Evolutionary conservation across 768 basidiomycete species (phyloP), one percentile per base, ranked within the genome.

Genomic region (Phylloporus scabripes): DNA sequence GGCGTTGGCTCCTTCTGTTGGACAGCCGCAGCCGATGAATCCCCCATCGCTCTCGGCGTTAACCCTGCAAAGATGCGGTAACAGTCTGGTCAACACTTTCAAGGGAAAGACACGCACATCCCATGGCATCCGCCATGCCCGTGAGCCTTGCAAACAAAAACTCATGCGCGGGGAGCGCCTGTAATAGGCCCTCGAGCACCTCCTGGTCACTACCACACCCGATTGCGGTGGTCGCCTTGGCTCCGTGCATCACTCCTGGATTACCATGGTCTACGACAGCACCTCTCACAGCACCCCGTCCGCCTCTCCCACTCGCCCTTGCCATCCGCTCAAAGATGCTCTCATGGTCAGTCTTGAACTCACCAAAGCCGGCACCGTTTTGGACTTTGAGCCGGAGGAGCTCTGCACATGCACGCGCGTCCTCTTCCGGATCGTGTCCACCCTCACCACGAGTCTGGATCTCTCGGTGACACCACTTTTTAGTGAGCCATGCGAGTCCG

Each of bases 361-460:
- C 87, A 4, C 94, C 95, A 63, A 87, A 97, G 1, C 83, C 85
- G 0, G 77, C 75, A 0, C 84, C 92, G 53, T 82, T 73, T 42
- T 81, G 78, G 18, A 96, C 58, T 68, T 99, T 97, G 62, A 85
- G 81, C 60, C 79, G 77, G 18, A 99, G 63, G 26, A 99, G 71
- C 51, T 95, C 92, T 9, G 92, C 56, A 59, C 92, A 93, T 0
- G 94, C 87, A 17, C 85, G 74, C 0, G 95, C 94, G 58, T 98
- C 95, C 63, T 98, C 95, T 58, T 93, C 90, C 2, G 93, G 91
- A 54, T 96, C 88, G 64, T 98, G 95, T 3, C 92, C 92, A 2
- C 85, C 87, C 43, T 87, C 85, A 0, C 90, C 91, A 0, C 79
- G 71, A 0, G 77, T 80, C 66, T 98, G 95, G 37, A 99, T 98